Evolutionary conservation across 2,329 filamentous ascomycete species (phyloP).

Genomic region (Ascochyta clinopodiicola): DNA sequence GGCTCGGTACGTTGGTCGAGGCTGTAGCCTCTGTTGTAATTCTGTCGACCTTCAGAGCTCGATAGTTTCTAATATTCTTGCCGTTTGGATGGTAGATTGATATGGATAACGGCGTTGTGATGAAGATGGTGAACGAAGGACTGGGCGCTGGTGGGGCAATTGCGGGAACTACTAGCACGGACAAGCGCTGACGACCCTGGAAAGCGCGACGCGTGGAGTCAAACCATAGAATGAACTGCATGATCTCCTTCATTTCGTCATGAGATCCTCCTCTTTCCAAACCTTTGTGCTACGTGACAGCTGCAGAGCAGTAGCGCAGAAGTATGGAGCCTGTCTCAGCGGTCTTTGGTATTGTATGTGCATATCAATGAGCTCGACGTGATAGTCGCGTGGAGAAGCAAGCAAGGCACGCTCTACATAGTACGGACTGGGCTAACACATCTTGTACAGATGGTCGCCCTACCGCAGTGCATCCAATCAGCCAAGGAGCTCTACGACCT

Average conservation of each 20-base stretch:
- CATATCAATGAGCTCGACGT: not conserved
- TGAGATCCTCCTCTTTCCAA: not conserved
- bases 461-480: slow-evolving; percentile 37
- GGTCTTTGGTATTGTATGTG: slow-evolving; percentile 14
- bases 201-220: slow-evolving; percentile 7
- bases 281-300: not conserved
- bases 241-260: not conserved
- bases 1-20: too few relatives aligned
- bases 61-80: too few relatives aligned
- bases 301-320: not conserved
- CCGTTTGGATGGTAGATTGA: too few relatives aligned
- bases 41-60: too few relatives aligned
- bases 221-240: not conserved
- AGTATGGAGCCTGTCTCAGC: slow-evolving; percentile 16
- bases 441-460: slow-evolving; percentile 25
- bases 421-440: not conserved
- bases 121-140: too few relatives aligned
- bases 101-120: too few relatives aligned
- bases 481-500: slow-evolving; percentile 42
- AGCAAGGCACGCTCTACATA: not conserved
- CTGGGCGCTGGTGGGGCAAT: too few relatives aligned
- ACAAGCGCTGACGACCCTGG: slow-evolving; percentile 3
- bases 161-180: too few relatives aligned
- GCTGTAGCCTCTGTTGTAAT: too few relatives aligned
- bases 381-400: not conserved